These are phyloP conservation scores for Yueomyces sp. DNA, from an alignment of 1,139 yeast species.

Conservation along the genomic window DNA sequence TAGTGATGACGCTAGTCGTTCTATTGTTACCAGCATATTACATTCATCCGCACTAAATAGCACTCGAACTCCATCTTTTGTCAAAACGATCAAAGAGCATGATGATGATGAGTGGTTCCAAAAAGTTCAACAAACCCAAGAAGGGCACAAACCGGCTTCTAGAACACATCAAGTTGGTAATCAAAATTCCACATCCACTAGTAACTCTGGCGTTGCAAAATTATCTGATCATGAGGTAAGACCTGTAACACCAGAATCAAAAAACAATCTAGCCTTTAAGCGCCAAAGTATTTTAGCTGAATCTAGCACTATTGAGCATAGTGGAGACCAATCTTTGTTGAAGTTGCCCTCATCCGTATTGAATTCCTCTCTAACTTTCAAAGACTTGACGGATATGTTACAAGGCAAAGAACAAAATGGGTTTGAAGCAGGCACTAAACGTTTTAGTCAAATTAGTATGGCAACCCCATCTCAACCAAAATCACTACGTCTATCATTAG, in stretches of 20 bases:
- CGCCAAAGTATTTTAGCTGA: conserved; percentile 17
- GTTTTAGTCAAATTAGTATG: not conserved
- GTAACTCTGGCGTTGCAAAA: too few relatives aligned
- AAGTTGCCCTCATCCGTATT: conserved; percentile 15
- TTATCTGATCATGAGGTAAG: too few relatives aligned
- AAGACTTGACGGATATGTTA: conserved; percentile 15
- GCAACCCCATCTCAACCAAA: conserved; percentile 7
- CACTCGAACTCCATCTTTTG: not conserved
- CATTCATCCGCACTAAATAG: not conserved
- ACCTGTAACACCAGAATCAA: not conserved
- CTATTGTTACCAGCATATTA: not conserved
- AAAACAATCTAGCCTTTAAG: conserved; percentile 2
- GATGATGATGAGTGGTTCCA: not conserved
- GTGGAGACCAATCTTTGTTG: conserved; percentile 1
- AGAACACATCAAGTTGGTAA: not conserved
- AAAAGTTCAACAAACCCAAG: not conserved
- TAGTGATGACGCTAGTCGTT: conserved; percentile 1
- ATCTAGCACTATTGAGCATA: conserved; percentile 17
- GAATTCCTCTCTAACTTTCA: conserved; percentile 18
- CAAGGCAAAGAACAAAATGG: not conserved
- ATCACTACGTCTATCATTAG: conserved; percentile 8
- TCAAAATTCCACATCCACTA: not conserved
- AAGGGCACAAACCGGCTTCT: not conserved
- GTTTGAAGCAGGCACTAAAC: not conserved
- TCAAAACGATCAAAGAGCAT: not conserved